A percentile compares a stretch with the other conserved stretches of the same genome.
phyloP scores from a whole-genome alignment of 768 basidiomycete genomes.

The Cyathus striatus region DNA sequence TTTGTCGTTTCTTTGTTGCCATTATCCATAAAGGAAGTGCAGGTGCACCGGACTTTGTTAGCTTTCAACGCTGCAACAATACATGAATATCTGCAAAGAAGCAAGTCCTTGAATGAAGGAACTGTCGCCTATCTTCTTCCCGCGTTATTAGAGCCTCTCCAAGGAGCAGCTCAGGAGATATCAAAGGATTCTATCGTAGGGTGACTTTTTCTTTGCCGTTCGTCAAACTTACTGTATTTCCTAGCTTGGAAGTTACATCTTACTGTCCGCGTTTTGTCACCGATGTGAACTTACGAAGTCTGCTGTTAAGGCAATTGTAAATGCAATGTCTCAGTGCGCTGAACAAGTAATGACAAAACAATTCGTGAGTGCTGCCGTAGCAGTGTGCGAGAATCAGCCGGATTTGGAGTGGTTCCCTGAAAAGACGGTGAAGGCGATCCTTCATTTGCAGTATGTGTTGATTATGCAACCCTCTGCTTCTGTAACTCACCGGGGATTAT shows the following conservation, averaged over 20 bases:
- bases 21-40: conserved; percentile 41
- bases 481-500: background rate
- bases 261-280: conserved; percentile 66
- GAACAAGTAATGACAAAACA: conserved; percentile 46
- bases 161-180: conserved; percentile 22
- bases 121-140: conserved; percentile 61
- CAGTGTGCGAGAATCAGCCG: conserved; percentile 61
- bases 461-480: background rate
- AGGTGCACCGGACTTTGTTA: conserved; percentile 64
- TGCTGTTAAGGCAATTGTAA: conserved; percentile 57
- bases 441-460: conserved; percentile 44
- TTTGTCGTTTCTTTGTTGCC: conserved; percentile 68
- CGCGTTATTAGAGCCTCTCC: conserved; percentile 56
- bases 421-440: conserved; percentile 32
- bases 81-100: conserved; percentile 71
- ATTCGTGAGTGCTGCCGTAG: conserved; percentile 59
- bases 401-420: conserved; percentile 42
- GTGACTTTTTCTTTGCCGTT: too few species aligned
- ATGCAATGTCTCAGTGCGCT: conserved; percentile 47
- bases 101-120: conserved; percentile 57
- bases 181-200: conserved; percentile 55
- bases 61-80: conserved; percentile 79
- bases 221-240: too few species aligned
- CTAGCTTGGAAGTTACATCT: conserved; percentile 72
- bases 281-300: conserved; percentile 53